phyloP scores from a whole-genome alignment of 768 basidiomycete genomes.

The Termitomyces sp. region DNA sequence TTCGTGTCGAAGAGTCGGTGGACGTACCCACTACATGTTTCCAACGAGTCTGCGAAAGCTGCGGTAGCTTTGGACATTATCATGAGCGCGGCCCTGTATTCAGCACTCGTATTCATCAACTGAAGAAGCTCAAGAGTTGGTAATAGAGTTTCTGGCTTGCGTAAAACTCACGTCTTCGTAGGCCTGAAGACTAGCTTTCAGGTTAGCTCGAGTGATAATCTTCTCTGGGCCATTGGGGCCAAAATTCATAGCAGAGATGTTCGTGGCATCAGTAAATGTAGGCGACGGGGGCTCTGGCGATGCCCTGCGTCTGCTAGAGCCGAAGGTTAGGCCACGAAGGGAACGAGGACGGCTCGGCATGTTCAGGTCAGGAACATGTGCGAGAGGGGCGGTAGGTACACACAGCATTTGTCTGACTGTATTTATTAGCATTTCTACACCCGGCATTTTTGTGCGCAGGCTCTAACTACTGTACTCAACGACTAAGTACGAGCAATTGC shows the following conservation, averaged over 20 bases:
- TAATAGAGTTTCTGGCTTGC: neutral
- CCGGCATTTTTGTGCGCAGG: conserved; percentile 1
- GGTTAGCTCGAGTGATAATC: conserved; percentile 75
- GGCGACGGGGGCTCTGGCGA: conserved; percentile 69
- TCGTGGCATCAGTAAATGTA: conserved; percentile 77
- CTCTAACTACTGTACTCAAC: neutral
- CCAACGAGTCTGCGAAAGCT: conserved; percentile 81
- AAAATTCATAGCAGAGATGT: conserved; percentile 73
- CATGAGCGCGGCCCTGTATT: conserved; percentile 76
- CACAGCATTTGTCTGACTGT: conserved; percentile 12
- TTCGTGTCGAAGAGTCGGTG: neutral
- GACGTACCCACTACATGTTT: conserved; percentile 74
- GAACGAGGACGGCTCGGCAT: conserved; percentile 49
- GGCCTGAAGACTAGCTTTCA: conserved; percentile 71
- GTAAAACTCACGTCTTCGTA: conserved; percentile 66
- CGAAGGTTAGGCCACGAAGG: conserved; percentile 49
- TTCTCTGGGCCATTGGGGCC: conserved; percentile 70
- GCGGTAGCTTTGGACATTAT: conserved; percentile 81
- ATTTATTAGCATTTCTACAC: conserved; percentile 10
- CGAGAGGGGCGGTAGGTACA: neutral
- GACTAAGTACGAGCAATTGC: neutral
- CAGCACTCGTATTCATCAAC: conserved; percentile 72
- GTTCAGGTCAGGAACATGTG: conserved; percentile 23
- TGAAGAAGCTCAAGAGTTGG: conserved; percentile 21
- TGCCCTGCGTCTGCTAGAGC: conserved; percentile 29